phyloP scores from a whole-genome alignment of 495 filamentous ascomycete species.

The Hyaloscypha bicolor region DNA sequence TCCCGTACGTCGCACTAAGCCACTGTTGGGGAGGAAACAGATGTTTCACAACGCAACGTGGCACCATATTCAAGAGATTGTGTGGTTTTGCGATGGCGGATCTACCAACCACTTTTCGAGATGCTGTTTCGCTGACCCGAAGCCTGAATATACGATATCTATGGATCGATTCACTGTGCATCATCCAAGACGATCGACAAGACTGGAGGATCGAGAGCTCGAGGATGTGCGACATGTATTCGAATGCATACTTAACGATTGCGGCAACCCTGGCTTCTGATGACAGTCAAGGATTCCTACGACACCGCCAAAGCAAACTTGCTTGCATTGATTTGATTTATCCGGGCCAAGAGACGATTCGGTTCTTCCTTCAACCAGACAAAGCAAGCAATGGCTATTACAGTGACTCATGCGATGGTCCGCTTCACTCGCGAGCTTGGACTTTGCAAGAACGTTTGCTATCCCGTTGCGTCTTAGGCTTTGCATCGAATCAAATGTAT shows the following conservation, averaged over 20 bases:
- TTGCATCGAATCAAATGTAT: slow-evolving; percentile 7
- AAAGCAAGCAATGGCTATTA: slow-evolving; percentile 6
- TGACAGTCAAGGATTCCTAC: not conserved
- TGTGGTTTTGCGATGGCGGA: not conserved
- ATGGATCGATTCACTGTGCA: too few species aligned
- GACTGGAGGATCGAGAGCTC: slow-evolving; percentile 16
- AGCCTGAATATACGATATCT: slow-evolving; percentile 34
- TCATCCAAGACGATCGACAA: slow-evolving; percentile 6
- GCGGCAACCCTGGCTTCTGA: slow-evolving; percentile 9
- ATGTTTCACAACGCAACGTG: not conserved
- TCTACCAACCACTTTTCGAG: slow-evolving; percentile 30
- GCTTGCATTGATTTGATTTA: not conserved
- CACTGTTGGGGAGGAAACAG: slow-evolving; percentile 19
- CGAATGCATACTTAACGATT: slow-evolving; percentile 16
- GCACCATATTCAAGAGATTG: not conserved
- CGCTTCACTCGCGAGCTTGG: slow-evolving; percentile 22
- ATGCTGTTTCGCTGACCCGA: slow-evolving; percentile 35
- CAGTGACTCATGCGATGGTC: slow-evolving; percentile 4
- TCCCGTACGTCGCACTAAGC: slow-evolving; percentile 14
- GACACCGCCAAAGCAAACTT: not conserved
- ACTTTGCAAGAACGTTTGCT: slow-evolving; percentile 26
- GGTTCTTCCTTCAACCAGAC: slow-evolving; percentile 2
- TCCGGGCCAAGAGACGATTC: not conserved
- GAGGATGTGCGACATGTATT: slow-evolving; percentile 17
- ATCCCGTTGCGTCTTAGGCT: slow-evolving; percentile 20